Percentiles rank a stretch among this genome's conserved stretches.
phyloP scores from a whole-genome alignment of 441 rosid genomes.

The Pelargonium cotyledonis region DNA sequence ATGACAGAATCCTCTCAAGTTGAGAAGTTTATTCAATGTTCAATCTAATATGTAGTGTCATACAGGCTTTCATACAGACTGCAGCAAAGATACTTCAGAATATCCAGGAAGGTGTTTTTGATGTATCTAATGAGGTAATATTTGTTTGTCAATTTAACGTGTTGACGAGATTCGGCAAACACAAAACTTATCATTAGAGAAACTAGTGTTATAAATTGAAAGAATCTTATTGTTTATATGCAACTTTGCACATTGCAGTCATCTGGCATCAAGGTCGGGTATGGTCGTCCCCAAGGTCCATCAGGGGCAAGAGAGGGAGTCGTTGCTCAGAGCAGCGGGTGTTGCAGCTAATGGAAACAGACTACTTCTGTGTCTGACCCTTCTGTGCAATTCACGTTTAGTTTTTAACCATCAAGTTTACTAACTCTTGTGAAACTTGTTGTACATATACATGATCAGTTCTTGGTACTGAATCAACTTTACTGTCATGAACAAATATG shows the following conservation, averaged over 20 bases:
- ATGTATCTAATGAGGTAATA: constrained; percentile 46
- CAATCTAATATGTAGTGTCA: not conserved
- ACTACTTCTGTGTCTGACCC: too few species aligned
- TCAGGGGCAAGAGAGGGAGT: constrained; percentile 57
- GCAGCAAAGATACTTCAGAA: constrained; percentile 50
- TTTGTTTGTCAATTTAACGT: not conserved
- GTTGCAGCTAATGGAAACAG: constrained; percentile 39
- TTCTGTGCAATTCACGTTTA: too few species aligned
- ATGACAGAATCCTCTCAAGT: not conserved
- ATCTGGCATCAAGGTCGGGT: constrained; percentile 64
- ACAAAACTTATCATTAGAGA: too few species aligned
- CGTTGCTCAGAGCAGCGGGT: constrained; percentile 49
- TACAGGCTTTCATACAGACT: constrained; percentile 46
- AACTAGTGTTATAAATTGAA: too few species aligned
- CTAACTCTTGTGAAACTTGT: too few species aligned
- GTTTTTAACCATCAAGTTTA: too few species aligned
- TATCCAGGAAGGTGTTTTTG: constrained; percentile 46
- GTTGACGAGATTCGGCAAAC: too few species aligned
- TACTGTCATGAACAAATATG: too few species aligned
- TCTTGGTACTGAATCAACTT: too few species aligned
- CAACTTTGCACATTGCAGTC: constrained; percentile 31
- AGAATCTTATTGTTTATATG: too few species aligned
- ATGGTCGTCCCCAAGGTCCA: constrained; percentile 60
- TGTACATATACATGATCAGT: too few species aligned
- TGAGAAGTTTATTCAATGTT: not conserved